Evolutionary conservation across 2,329 filamentous ascomycete genomes (phyloP).

Genomic region (Diaporthe batatas): DNA sequence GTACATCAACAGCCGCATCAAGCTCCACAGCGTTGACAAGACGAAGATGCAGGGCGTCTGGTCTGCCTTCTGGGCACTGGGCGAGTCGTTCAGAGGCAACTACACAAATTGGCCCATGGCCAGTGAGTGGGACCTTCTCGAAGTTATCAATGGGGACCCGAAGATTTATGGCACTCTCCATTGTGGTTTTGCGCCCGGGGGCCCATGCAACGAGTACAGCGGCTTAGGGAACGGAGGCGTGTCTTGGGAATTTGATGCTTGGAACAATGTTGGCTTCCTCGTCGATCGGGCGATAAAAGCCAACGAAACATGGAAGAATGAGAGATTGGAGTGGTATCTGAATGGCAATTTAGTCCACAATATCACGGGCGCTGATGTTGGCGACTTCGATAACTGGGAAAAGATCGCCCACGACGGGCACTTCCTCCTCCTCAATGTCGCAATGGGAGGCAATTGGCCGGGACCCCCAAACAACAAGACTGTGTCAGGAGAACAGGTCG

Average conservation of each 20-base stretch:
- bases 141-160: conserved; percentile 13
- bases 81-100: conserved; percentile 13
- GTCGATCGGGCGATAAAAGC: conserved; percentile 17
- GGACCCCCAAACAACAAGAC: conserved; percentile 10
- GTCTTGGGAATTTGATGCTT: neutral
- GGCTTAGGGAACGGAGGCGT: conserved; percentile 11
- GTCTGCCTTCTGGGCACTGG: conserved; percentile 6
- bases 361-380: conserved; percentile 7
- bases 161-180: neutral
- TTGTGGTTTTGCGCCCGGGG: neutral
- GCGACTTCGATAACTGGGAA: conserved; percentile 7
- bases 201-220: neutral
- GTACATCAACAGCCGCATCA: conserved; percentile 16
- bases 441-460: conserved; percentile 14
- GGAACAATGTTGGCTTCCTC: conserved; percentile 4
- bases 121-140: conserved; percentile 20
- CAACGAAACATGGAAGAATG: conserved; percentile 4
- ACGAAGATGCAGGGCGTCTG: conserved; percentile 9
- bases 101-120: conserved; percentile 12
- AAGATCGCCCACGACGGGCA: conserved; percentile 17
- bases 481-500: conserved; percentile 9
- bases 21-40: conserved; percentile 10
- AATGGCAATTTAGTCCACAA: conserved; percentile 2
- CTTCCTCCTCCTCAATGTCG: conserved; percentile 12
- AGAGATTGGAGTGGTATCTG: conserved; percentile 18